Percentiles rank a stretch among this genome's conserved stretches.
phyloP scores from a whole-genome alignment of 768 basidiomycete species.

The Termitomyces sp. region DNA sequence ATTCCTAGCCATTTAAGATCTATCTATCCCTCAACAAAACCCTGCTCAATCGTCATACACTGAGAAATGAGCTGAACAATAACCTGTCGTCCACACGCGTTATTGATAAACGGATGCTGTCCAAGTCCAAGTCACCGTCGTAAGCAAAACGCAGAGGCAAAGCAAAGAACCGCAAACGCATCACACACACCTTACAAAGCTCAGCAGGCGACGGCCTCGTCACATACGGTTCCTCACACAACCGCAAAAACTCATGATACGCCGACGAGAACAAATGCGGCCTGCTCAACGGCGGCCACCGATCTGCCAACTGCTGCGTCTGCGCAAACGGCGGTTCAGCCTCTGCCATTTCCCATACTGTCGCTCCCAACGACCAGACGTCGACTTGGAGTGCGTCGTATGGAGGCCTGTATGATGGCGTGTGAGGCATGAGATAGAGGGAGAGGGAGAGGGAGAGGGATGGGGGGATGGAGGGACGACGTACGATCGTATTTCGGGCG shows the following conservation, averaged over 20 bases:
- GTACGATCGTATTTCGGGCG: conserved; percentile 74
- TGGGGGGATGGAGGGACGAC: conserved; percentile 19
- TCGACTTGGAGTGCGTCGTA: conserved; percentile 78
- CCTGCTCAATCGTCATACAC: conserved; percentile 65
- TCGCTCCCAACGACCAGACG: conserved; percentile 80
- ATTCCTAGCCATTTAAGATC: conserved; percentile 7
- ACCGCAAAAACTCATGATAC: conserved; percentile 69
- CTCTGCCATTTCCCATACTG: conserved; percentile 80
- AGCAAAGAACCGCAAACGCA: neutral
- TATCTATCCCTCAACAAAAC: conserved; percentile 22
- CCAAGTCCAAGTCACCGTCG: neutral
- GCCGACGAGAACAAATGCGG: conserved; percentile 61
- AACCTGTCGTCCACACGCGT: conserved; percentile 66
- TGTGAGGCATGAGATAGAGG: neutral
- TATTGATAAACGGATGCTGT: conserved; percentile 63
- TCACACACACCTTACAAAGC: conserved; percentile 51
- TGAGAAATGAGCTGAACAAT: conserved; percentile 64
- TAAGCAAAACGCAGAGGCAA: neutral
- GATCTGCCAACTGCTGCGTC: conserved; percentile 51
- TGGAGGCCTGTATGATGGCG: conserved; percentile 42
- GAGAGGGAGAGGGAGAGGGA: too few species aligned
- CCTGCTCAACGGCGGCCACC: conserved; percentile 62
- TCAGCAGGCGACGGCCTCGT: conserved; percentile 55
- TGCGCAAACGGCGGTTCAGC: conserved; percentile 71
- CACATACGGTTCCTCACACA: conserved; percentile 60